phyloP scores from a whole-genome alignment of 345 rosid species.

The Cardamine occulta region DNA sequence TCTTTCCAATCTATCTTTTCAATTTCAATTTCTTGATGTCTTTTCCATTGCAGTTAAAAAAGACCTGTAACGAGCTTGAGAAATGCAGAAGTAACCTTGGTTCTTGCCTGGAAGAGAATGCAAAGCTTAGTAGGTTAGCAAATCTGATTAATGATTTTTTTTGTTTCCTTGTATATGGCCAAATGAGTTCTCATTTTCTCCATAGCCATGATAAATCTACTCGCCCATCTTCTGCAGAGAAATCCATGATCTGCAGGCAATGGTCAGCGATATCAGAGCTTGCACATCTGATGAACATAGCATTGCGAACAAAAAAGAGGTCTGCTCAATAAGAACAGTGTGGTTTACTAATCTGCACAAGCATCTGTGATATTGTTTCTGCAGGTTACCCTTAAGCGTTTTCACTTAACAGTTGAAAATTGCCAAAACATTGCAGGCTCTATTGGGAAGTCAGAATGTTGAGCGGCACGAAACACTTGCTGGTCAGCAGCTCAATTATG shows the following conservation, averaged over 20 bases:
- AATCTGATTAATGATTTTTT: constrained; percentile 36
- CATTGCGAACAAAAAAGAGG: constrained; percentile 45
- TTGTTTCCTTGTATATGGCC: constrained; percentile 22
- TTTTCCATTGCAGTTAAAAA: constrained; percentile 59
- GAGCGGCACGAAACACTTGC: constrained; percentile 34
- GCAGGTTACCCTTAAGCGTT: constrained; percentile 14
- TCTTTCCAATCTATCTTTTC: constrained; percentile 27
- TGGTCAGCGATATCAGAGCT: constrained; percentile 52
- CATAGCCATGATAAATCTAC: constrained; percentile 30
- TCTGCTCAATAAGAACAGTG: constrained; percentile 26
- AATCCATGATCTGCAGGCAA: constrained; percentile 56
- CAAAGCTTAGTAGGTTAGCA: constrained; percentile 69
- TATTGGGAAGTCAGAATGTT: constrained; percentile 40
- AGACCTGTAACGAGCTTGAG: constrained; percentile 63
- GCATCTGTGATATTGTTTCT: constrained; percentile 26
- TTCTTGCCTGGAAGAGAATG: constrained; percentile 82
- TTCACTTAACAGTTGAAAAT: constrained; percentile 28
- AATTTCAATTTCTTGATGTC: constrained; percentile 16
- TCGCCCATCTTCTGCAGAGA: constrained; percentile 61
- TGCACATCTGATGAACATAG: constrained; percentile 42
- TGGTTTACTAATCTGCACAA: constrained; percentile 29
- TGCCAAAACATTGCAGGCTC: constrained; percentile 43
- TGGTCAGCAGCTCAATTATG: constrained; percentile 48
- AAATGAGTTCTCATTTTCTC: constrained; percentile 26
- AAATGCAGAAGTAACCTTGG: constrained; percentile 67